Base-by-base conservation (phyloP, 2,329 filamentous ascomycete species). In the Colletotrichum karsti region DNA sequence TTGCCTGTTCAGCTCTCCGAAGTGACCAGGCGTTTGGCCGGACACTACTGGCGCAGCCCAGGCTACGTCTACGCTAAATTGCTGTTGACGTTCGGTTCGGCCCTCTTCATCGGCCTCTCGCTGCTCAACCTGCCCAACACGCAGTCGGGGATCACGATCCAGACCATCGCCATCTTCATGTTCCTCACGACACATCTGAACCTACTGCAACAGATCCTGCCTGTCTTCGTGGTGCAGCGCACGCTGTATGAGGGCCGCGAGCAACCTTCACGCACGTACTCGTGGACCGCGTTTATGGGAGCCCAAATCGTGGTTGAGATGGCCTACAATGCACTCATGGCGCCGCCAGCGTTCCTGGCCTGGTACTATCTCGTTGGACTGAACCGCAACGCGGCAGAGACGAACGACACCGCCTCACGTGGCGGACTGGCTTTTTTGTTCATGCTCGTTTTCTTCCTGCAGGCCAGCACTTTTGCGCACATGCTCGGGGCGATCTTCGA, bases 11-110 rank as follows among this genome's bases (percentile, higher is more conserved):
- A 95, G 73, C 77, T 93, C 7, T 81, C 78, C 35, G 83, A 89
- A 69, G 90, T 91, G 39, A 85, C 86, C 5, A 75, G 82, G 51
- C 90, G 92, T 70, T 88, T 93, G 9, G 93, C 93, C 77, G 84
- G 91, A 73, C 92, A 94, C 76, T 93, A 93, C 82, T 95, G 92
- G 92, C 88, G 92, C 58, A 92, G 86, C 1, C 92, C 92, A 0
- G 83, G 86, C 2, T 95, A 94, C 78, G 90, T 95, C 73, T 93
- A 92, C 79, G 88, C 89, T 54, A 94, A 94, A 79, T 72, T 86
- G 1, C 77, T 85, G 2, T 85, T 93, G 37, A 89, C 86, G 69
- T 79, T 86, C 35, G 75, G 84, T 18, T 62, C 74, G 15, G 76
- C 64, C n/a, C 64, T 67, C 18, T 92, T 92, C 77, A 90, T 93